Evolutionary conservation across 2,329 filamentous ascomycete species (phyloP), one percentile per base, ranked within the genome.

Genomic region (Aspergillus puulaauensis): DNA sequence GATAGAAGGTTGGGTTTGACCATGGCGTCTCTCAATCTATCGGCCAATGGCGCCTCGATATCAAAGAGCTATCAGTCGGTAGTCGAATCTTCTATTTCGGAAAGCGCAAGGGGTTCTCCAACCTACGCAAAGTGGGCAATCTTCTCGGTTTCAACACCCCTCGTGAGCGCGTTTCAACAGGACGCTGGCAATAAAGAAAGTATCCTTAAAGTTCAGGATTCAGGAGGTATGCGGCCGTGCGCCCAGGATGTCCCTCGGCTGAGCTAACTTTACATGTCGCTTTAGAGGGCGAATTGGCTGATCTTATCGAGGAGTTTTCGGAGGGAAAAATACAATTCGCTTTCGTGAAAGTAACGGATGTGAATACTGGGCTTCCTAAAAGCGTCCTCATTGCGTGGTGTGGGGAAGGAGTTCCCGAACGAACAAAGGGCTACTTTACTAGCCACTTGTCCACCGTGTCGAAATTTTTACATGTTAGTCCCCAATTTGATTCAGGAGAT

Each of bases 351-450:
- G 89, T 99, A 79, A 96, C 93, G 75, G 95, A 99, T 73, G 90
- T 92, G 55, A 99, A 99, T 75, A 91, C 90, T 3, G 80, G 82
- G 21, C 85, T 99, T 15, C 92, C 93, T 50, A 99, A 99, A 81
- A 90, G 88, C 73, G 91, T 96, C 59, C 83, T 99, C 65, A 91
- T 99, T 72, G 93, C 90, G 65, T 99, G 95, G 90, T 99, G 95
- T 75, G 95, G 95, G 65, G 93, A 96, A 71, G 95, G 95, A 67
- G 95, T 99, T 15, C 95, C 95, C n/a, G 95, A 99, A 78, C 84
- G 93, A 69, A 98, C 93, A 61, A 99, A 98, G 79, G 95, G 95
- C 64, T 98, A 98, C 78, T 99, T 99, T 74, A 96, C 91, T 65
- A 97, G 92, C 78, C 93, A 99, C 77, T 81, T 95, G 48, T 88